A percentile compares a stretch with the other conserved stretches of the same genome.
These are phyloP conservation scores for Aureobasidium mangrovei DNA, from an alignment of 2,329 filamentous ascomycete species.

Conservation along the genomic window DNA sequence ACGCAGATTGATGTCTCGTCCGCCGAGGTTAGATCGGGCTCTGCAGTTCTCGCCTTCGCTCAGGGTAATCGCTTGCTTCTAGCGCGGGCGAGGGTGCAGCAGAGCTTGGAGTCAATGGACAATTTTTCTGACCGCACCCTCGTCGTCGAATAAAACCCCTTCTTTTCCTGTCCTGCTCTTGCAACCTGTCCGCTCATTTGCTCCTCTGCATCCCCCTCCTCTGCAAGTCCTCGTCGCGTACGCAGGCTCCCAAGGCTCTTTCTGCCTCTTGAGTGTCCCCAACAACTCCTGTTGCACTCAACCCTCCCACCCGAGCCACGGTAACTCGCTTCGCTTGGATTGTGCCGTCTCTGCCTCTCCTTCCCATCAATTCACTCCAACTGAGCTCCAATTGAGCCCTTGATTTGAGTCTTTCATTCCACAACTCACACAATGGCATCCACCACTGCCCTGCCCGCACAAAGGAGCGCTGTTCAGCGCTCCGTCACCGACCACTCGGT, in stretches of 20 bases:
- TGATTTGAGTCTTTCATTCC: not conserved
- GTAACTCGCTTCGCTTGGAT: constrained; percentile 5
- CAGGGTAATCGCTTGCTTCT: constrained; percentile 11
- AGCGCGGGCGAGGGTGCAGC: not conserved
- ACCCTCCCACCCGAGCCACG: not conserved
- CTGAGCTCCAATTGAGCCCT: constrained; percentile 1
- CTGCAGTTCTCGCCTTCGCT: constrained; percentile 6
- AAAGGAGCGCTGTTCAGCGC: constrained; percentile 34
- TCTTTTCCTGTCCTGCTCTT: constrained; percentile 1
- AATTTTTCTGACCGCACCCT: constrained; percentile 9
- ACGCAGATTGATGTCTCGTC: not conserved
- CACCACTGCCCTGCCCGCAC: constrained; percentile 47
- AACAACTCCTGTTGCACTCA: constrained; percentile 5
- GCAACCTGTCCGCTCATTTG: constrained; percentile 6
- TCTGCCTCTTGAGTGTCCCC: not conserved
- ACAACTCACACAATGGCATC: constrained; percentile 15
- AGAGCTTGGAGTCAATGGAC: constrained; percentile 4
- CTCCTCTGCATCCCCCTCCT: not conserved
- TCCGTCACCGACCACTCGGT: constrained; percentile 43
- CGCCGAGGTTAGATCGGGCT: constrained; percentile 1
- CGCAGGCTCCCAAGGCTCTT: not conserved
- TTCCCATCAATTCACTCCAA: constrained; percentile 1
- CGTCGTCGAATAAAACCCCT: constrained; percentile 4
- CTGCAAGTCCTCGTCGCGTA: not conserved
- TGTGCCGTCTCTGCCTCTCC: constrained; percentile 3